Evolutionary conservation across 2,329 filamentous ascomycete genomes (phyloP), one percentile per base, ranked within the genome.

Genomic region (Fusarium stilboides): DNA sequence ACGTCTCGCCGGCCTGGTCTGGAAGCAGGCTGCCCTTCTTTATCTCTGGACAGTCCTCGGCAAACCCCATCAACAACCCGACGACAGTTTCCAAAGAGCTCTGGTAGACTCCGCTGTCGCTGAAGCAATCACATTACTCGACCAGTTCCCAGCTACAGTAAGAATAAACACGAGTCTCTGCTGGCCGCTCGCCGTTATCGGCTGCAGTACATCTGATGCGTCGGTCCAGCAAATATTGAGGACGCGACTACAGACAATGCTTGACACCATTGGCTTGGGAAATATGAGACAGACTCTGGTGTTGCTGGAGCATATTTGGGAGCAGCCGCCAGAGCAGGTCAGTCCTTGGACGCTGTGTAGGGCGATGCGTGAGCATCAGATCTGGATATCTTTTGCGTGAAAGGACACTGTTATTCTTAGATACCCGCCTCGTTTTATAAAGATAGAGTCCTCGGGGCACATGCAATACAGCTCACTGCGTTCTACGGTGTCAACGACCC

Each of bases 311-410:
- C 78, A 79, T 57, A 77, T 85, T 39, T 85, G 83, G 83, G 74
- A 73, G 22, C 69, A 76, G 52, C 75, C 80, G 0, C 46, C 56
- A 0, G 73, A 74, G 1, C 59, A 75, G 6, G 71, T 76, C 0
- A 78, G 79, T 6, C 83, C 83, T 2, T 85, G 83, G 83, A 79
- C 76, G 45, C 75, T 85, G 24, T 82, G 79, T 49, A 77, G 76
- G 13, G 78, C 80, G n/a, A 85, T 85, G 82, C 78, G 82, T 34
- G 75, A 82, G 26, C 77, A 80, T 37, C 80, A 83, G 58, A 83
- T 84, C 33, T 83, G 81, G 82, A 84, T 84, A 40, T 85, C 83
- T 4, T 84, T 85, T 75, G 83, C 83, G 20, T 84, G 70, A 76
- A 39, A 51, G 19, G 43, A 67, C 47, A 55, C 20, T 40, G 34